Evolutionary conservation across 306 rosid genomes (phyloP), one percentile per base, ranked within the genome.

Genomic region (Mimosa bimucronata): DNA sequence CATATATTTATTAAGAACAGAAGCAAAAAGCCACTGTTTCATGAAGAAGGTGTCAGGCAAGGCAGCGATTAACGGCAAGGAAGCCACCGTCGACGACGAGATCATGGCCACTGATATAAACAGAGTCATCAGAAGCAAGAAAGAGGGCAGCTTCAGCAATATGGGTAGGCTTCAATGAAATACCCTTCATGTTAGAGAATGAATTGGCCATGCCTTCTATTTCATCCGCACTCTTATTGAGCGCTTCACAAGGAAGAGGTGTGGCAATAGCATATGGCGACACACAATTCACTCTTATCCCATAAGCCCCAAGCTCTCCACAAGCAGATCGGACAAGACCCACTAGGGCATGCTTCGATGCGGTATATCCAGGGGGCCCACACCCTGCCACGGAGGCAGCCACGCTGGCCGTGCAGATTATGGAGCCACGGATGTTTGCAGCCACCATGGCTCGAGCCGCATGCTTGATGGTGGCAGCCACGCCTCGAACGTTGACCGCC

Each of bases 341-440:
- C 5, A 85, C 28, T 5, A 88, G 71, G 16, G 89, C 91, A 38
- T 85, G 88, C 72, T 88, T 90, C 6, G 44, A 16, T 8, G 70
- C 6, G 44, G 70, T 65, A 8, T 65, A 65, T 15, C 23, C 70
- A 31, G 16, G 40, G 65, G 91, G 88, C 1, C 78, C 89, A 5
- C 81, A 69, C 3, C 94, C 96, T 0, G 84, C 97, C 0, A 89
- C 23, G 2, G 87, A 76, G 11, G 85, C 88, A 1, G 94, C 91
- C 58, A 86, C 90, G 41, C 97, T 94, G 0, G 92, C 66, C 0
- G 97, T 92, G 75, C 97, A 94, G 5, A 94, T 92, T 67, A 94
- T 86, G 12, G 98, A 94, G 2, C 98, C 97, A 0, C 84, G 84
- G 5, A 52, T 81, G 16, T 85, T 77, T 0, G 75, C 50, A 0